These are phyloP conservation scores for Obelidium mucronatum DNA, from an alignment of 192 early-diverging fungal species.

Conservation along the genomic window DNA sequence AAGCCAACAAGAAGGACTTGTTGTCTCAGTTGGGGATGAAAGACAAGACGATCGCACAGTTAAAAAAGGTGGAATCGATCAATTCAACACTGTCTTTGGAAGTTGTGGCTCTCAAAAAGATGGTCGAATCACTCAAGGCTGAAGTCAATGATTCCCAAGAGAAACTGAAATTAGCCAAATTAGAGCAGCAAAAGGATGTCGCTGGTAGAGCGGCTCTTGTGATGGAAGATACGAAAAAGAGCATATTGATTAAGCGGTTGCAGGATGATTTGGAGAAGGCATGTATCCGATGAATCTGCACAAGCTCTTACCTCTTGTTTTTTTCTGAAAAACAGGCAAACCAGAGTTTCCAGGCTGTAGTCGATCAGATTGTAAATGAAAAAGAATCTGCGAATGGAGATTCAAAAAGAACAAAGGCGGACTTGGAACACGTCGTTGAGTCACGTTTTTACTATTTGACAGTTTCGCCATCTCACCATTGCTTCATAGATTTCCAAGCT, in stretches of 20 bases:
- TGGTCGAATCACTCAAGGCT: background rate
- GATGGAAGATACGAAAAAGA: constrained; percentile 32
- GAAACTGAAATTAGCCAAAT: background rate
- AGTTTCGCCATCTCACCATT: background rate
- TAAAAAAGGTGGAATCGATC: background rate
- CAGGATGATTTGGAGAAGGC: constrained; percentile 25
- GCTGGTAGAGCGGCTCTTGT: constrained; percentile 7
- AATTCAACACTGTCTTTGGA: background rate
- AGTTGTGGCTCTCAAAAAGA: background rate
- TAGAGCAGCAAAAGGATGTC: constrained; percentile 2
- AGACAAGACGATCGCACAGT: constrained; percentile 18
- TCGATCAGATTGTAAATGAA: constrained; percentile 15
- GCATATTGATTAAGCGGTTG: constrained; percentile 8
- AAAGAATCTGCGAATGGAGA: background rate
- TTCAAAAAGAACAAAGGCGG: background rate
- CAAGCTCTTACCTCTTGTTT: background rate
- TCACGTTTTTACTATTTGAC: background rate
- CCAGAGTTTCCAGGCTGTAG: background rate
- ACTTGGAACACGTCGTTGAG: background rate
- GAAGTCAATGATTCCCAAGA: background rate
- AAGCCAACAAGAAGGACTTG: background rate
- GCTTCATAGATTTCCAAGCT: constrained; percentile 5
- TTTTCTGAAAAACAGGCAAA: background rate
- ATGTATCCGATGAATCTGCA: background rate
- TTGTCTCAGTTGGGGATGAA: background rate